phyloP scores from a whole-genome alignment of 2,329 filamentous ascomycete species.

The Akanthomyces lecanii region DNA sequence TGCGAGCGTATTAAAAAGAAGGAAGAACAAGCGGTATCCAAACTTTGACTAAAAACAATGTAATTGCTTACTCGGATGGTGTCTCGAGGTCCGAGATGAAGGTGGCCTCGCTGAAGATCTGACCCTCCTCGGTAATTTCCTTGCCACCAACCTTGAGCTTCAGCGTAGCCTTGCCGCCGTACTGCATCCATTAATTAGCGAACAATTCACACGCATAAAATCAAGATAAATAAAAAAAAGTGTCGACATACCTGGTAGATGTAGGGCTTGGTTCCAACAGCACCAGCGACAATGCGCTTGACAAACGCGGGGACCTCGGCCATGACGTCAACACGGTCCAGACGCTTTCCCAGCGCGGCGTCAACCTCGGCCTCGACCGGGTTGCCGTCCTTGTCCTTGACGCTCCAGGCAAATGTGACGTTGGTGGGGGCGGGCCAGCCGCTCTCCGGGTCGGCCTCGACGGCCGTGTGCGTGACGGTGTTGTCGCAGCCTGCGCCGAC shows the following conservation, averaged over 20 bases:
- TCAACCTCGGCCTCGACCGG: constrained; percentile 65
- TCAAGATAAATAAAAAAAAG: too few relatives aligned
- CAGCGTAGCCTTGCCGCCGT: constrained; percentile 63
- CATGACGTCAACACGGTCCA: constrained; percentile 88
- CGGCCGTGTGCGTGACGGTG: constrained; percentile 63
- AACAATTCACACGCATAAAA: neutral
- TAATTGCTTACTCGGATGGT: constrained; percentile 33
- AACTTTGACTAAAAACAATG: neutral
- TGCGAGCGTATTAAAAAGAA: constrained; percentile 8
- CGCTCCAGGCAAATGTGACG: constrained; percentile 73
- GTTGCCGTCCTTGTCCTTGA: constrained; percentile 73
- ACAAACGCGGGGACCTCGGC: constrained; percentile 92
- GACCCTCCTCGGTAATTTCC: constrained; percentile 72
- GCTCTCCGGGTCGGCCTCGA: constrained; percentile 69
- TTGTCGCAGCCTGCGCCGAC: constrained; percentile 65
- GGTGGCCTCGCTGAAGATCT: constrained; percentile 84
- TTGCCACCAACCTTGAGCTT: constrained; percentile 83
- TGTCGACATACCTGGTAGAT: constrained; percentile 76
- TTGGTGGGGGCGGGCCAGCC: constrained; percentile 84
- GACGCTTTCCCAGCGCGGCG: constrained; percentile 61
- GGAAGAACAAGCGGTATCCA: constrained; percentile 1
- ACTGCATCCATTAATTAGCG: constrained; percentile 48
- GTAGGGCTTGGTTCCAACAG: constrained; percentile 90
- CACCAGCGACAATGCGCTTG: constrained; percentile 85
- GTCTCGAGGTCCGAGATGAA: constrained; percentile 64